phyloP scores from a whole-genome alignment of 1,284 basidiomycete genomes.

The Anthracocystis panici-leucophaei region DNA sequence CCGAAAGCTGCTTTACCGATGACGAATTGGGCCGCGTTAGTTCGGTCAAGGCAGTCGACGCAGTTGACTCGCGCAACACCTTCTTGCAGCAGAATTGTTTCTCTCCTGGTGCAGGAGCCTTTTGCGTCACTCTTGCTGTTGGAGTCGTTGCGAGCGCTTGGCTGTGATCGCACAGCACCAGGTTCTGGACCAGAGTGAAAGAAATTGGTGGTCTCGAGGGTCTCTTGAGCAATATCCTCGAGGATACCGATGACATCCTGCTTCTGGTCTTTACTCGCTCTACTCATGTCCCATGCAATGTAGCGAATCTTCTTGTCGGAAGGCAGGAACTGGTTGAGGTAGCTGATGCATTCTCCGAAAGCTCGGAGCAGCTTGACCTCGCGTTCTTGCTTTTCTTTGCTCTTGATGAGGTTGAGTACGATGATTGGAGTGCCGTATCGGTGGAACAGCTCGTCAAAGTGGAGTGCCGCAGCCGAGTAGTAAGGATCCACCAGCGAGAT shows the following conservation, averaged over 20 bases:
- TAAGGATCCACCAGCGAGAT: conserved; percentile 91
- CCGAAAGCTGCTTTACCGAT: conserved; percentile 95
- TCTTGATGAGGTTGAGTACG: conserved; percentile 89
- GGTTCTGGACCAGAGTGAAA: conserved; percentile 78
- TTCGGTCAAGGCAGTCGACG: conserved; percentile 90
- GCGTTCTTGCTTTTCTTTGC: conserved; percentile 78
- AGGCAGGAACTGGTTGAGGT: conserved; percentile 95
- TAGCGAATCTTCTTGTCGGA: conserved; percentile 83
- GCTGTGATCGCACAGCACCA: conserved; percentile 15
- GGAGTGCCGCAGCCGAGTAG: conserved; percentile 89
- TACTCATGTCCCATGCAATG: conserved; percentile 89
- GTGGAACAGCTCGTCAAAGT: conserved; percentile 91
- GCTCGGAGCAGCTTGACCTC: conserved; percentile 94
- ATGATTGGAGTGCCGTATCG: conserved; percentile 92
- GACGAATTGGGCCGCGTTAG: conserved; percentile 97
- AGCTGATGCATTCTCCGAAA: conserved; percentile 90
- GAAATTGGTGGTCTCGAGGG: conserved; percentile 89
- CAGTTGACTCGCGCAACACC: conserved; percentile 77
- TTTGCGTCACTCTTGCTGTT: neutral
- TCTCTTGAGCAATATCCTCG: conserved; percentile 94
- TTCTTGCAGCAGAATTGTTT: conserved; percentile 82
- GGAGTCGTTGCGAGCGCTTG: conserved; percentile 7
- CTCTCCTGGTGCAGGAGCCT: conserved; percentile 14
- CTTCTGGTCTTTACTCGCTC: conserved; percentile 78
- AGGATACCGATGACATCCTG: conserved; percentile 96